Percentiles rank a stretch among this genome's conserved stretches.
Evolutionary conservation across 495 filamentous ascomycete species (phyloP).

Genomic region (Corynascus novoguineensis): DNA sequence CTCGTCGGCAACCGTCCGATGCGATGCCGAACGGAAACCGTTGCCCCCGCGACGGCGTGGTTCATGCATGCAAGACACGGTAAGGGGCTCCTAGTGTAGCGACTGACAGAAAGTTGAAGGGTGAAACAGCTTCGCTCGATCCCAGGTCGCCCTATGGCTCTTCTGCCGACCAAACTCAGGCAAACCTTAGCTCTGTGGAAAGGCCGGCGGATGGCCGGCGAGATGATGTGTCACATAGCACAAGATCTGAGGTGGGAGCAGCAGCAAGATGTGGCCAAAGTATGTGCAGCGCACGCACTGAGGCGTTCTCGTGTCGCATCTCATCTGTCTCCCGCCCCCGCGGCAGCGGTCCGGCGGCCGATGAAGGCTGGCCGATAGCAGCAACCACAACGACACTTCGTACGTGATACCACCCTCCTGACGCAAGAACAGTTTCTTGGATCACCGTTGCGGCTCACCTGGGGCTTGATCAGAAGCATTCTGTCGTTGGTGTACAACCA

Average conservation of each 20-base stretch:
- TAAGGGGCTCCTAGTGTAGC: slow-evolving; percentile 13
- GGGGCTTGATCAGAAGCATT: background rate
- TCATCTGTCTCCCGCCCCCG: slow-evolving; percentile 11
- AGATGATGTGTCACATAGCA: slow-evolving; percentile 38
- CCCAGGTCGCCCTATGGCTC: slow-evolving; percentile 26
- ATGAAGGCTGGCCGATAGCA: slow-evolving; percentile 17
- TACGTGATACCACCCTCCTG: slow-evolving; percentile 16
- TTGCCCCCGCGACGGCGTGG: background rate
- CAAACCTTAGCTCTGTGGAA: slow-evolving; percentile 20
- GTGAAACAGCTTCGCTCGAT: slow-evolving; percentile 26
- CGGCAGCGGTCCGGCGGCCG: slow-evolving; percentile 21
- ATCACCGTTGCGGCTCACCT: background rate
- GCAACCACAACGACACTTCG: slow-evolving; percentile 20
- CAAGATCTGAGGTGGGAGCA: slow-evolving; percentile 36
- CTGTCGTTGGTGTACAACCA: background rate
- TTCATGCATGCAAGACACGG: slow-evolving; percentile 19
- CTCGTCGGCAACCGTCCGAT: slow-evolving; percentile 1
- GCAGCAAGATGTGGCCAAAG: slow-evolving; percentile 26
- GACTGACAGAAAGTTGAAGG: slow-evolving; percentile 21
- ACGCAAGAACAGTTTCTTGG: slow-evolving; percentile 12
- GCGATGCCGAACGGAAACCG: slow-evolving; percentile 1
- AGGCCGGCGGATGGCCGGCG: slow-evolving; percentile 20
- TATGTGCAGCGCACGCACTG: slow-evolving; percentile 23
- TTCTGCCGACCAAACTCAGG: slow-evolving; percentile 21
- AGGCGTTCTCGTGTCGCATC: slow-evolving; percentile 25